Base-by-base conservation (phyloP, 495 filamentous ascomycete species). In the Chaetomium cochliodes region DNA sequence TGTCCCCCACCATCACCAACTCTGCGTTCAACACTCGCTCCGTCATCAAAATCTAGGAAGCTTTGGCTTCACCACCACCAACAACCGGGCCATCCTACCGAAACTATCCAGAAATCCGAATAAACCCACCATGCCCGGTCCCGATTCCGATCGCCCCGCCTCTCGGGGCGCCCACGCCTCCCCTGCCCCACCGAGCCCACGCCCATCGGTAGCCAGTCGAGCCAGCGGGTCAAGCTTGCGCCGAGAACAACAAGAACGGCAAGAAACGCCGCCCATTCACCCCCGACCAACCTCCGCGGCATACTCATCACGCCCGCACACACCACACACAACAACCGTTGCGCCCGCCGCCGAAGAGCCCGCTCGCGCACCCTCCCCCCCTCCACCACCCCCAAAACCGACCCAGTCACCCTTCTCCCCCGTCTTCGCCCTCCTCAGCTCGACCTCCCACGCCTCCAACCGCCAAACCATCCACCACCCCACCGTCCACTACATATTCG, bases 401-500 rank as follows among this genome's bases (percentile, higher is more conserved):
- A 30, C 66, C 20, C 62, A 52, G 44, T 63, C 57, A 42, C 60
- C 77, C 58, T 90, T 91, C 78, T 73, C 78, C 47, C 86, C 88
- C 26, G 81, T 89, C 77, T 91, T 90, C 76, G 81, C 86, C 11
- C 78, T 91, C 46, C 77, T 91, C 65, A 78, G 84, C 63, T 68
- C 79, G 18, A 77, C 74, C 20, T 79, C 76, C 16, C 78, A 78
- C 30, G 50, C 69, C 5, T 56, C 67, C 16, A 61, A 60, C 50
- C 64, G 66, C 13, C 69, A 71, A 55, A 82, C 83, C 54, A 82
- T 81, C 11, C 79, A 91, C 76, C 82, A 93, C 75, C 93, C 96
- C 65, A 86, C 82, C 47, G 87, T 96, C 3, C 92, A 93, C 81
- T 98, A 98, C 78, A 85, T 97, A 65, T 98, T 96, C 78, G 84